Evolutionary conservation across 306 rosid genomes (phyloP), one percentile per base, ranked within the genome.

Genomic region (Abrus precatorius): DNA sequence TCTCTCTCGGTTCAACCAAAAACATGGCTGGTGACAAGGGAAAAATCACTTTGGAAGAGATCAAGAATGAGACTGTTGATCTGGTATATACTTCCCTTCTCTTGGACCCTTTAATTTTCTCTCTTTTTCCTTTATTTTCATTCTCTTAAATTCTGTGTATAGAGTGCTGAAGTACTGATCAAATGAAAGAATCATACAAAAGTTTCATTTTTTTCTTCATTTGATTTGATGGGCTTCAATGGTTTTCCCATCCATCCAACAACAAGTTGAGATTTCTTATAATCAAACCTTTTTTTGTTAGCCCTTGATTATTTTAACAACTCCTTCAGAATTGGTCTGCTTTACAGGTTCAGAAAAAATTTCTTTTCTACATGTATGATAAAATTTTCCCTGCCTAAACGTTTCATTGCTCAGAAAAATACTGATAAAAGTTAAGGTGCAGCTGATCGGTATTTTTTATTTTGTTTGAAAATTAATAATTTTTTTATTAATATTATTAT

Each of bases 1-100:
- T 14, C 47, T 34, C 7, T n/a, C 7, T 27, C 57, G 6, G 20
- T 10, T 40, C 38, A 20, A 9, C 13, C 1, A 5, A n/a, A 49
- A 44, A 4, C 64, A 90, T 90, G 95, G 93, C 75, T 5, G 68
- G 57, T 27, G 92, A 82, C 9, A 90, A 84, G 33, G 89, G 82
- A 7, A 3, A 27, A 28, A 81, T 91, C 66, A 77, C 84, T 54
- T 90, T 95, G 0, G 97, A 95, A 38, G 91, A 85, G 88, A 90
- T 95, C 91, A 92, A 83, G 91, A 95, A 95, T 48, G 98, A 95
- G 65, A 88, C 95, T 28, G 99, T 95, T 87, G 99, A 95, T 91
- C 86, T 95, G 97, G 99, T 95, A 94, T 9, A 0, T 43, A 14
- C 34, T 3, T 13, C 1, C 1, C 11, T 5, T 5, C 14, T 44